phyloP scores from a whole-genome alignment of 1,284 basidiomycete species.

The Cutaneotrichosporon sp. region DNA sequence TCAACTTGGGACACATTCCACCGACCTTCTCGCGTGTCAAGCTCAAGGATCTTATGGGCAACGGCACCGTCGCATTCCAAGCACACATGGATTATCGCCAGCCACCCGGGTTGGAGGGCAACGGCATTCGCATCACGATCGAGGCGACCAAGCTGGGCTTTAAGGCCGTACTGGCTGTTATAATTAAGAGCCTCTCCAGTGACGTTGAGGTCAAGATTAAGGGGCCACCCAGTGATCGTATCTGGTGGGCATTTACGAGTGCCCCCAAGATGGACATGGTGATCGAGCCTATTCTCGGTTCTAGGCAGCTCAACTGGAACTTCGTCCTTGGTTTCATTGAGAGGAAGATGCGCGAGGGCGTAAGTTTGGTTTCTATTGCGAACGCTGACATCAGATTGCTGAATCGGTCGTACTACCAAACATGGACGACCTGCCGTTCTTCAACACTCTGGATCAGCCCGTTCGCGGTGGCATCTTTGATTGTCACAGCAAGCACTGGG shows the following conservation, averaged over 20 bases:
- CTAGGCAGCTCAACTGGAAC: conserved; percentile 53
- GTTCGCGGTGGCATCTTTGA: conserved; percentile 87
- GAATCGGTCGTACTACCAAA: conserved; percentile 94
- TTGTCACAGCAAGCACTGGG: conserved; percentile 55
- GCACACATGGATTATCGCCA: conserved; percentile 66
- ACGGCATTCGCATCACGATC: conserved; percentile 81
- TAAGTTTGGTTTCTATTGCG: conserved; percentile 52
- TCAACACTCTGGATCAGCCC: conserved; percentile 64
- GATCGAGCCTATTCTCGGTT: conserved; percentile 89
- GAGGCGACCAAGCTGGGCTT: conserved; percentile 78
- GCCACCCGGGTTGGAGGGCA: conserved; percentile 51
- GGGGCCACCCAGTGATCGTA: conserved; percentile 86
- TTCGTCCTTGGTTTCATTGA: conserved; percentile 89
- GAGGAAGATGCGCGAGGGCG: conserved; percentile 78
- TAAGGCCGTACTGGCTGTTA: conserved; percentile 76
- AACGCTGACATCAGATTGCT: conserved; percentile 59
- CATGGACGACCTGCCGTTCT: conserved; percentile 97
- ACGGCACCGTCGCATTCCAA: conserved; percentile 86
- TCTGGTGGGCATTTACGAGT: conserved; percentile 98
- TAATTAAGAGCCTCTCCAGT: conserved; percentile 82
- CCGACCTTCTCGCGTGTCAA: conserved; percentile 86
- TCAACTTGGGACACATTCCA: conserved; percentile 76
- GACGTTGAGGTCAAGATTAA: conserved; percentile 87
- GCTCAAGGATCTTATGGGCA: conserved; percentile 89
- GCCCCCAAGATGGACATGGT: conserved; percentile 82